These are phyloP conservation scores for Pisolithus microcarpus DNA, from an alignment of 768 basidiomycete species.

Conservation along the genomic window DNA sequence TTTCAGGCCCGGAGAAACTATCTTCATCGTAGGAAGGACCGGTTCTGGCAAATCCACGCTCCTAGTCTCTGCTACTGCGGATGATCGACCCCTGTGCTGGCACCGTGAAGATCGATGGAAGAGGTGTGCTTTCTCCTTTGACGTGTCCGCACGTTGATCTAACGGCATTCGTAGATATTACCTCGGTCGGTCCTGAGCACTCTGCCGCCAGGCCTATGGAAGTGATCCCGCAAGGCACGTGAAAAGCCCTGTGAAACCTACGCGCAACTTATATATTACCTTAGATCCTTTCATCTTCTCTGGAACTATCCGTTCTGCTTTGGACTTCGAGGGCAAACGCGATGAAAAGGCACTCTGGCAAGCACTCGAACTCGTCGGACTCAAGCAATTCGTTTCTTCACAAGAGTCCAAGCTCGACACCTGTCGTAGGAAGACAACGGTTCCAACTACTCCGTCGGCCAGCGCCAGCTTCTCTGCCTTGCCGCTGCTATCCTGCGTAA, in stretches of 20 bases:
- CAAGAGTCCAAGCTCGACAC: constrained; percentile 76
- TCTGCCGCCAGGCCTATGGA: constrained; percentile 22
- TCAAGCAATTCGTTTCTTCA: constrained; percentile 68
- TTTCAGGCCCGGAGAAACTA: constrained; percentile 57
- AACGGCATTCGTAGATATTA: constrained; percentile 70
- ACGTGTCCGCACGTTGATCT: constrained; percentile 62
- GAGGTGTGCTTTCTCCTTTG: constrained; percentile 50
- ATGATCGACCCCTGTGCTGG: constrained; percentile 69
- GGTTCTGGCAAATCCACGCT: constrained; percentile 74
- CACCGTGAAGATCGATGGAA: constrained; percentile 71
- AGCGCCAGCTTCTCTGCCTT: constrained; percentile 76
- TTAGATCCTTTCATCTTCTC: constrained; percentile 28
- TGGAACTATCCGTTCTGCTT: constrained; percentile 22
- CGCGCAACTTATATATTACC: background rate
- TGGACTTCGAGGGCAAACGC: constrained; percentile 21
- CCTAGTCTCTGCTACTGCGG: constrained; percentile 57
- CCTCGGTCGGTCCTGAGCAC: constrained; percentile 55
- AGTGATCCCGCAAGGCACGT: constrained; percentile 24
- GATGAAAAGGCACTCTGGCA: constrained; percentile 31
- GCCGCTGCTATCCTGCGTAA: constrained; percentile 26
- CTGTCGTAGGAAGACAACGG: constrained; percentile 66
- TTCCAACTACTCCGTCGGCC: constrained; percentile 79
- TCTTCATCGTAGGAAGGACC: constrained; percentile 76
- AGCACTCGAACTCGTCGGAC: constrained; percentile 31
- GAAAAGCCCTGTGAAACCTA: background rate